These are phyloP conservation scores for Monilinia aucupariae DNA, from an alignment of 2,329 filamentous ascomycete genomes.

Conservation along the genomic window DNA sequence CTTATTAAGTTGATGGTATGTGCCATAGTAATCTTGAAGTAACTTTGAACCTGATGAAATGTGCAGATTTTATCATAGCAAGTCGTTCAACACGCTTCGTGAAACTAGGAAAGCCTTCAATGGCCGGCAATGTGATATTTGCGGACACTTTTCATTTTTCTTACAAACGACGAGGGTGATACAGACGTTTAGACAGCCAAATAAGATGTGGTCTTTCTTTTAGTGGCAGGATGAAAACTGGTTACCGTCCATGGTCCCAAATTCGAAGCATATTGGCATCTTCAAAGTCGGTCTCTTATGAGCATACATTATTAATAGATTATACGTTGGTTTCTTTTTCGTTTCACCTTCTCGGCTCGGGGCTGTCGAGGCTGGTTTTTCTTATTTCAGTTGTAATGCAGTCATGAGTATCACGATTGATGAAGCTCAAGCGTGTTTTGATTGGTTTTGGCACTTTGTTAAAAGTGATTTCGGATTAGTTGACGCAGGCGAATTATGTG, in stretches of 20 bases:
- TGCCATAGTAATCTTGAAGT: neutral
- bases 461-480: neutral
- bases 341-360: neutral
- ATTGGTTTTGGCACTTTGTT: neutral
- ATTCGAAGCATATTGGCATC: neutral
- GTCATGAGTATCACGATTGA: slow-evolving; percentile 9
- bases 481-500: neutral
- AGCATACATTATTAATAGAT: neutral
- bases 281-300: neutral
- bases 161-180: neutral
- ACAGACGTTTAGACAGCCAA: neutral
- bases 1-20: slow-evolving; percentile 6
- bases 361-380: neutral
- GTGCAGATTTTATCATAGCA: neutral
- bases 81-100: neutral
- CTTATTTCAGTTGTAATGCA: slow-evolving; percentile 10
- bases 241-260: neutral
- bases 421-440: slow-evolving; percentile 5
- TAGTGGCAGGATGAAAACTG: neutral
- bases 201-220: neutral
- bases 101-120: neutral
- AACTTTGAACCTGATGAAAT: slow-evolving; percentile 1
- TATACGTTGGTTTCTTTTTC: slow-evolving; percentile 3
- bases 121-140: neutral
- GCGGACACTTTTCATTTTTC: neutral